Conservation (phyloP, 805 yeast genomes). For the Cyberlindnera lachancei region DNA sequence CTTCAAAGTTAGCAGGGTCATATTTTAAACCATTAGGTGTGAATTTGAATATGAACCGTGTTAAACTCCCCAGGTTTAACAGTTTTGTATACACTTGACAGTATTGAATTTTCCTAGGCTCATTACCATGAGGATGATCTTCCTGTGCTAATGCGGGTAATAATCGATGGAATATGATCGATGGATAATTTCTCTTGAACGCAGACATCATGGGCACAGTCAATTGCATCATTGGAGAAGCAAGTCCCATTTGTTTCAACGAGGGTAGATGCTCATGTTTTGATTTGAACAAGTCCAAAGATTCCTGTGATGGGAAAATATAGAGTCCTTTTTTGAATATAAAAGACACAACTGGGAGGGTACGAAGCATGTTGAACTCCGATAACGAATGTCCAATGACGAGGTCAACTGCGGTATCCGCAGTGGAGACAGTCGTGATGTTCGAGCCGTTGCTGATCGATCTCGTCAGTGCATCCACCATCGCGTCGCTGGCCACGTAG, state of each 20-base stretch:
- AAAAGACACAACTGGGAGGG: constrained; percentile 26
- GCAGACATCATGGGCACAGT: constrained; percentile 24
- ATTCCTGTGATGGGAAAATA: constrained; percentile 30
- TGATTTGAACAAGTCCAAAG: constrained; percentile 21
- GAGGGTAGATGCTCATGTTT: constrained; percentile 21
- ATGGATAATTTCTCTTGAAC: constrained; percentile 23
- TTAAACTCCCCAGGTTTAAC: constrained; percentile 16
- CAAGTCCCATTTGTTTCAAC: constrained; percentile 20
- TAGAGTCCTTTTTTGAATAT: constrained; percentile 29
- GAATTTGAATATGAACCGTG: constrained; percentile 26
- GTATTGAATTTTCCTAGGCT: constrained; percentile 12
- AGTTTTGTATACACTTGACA: constrained; percentile 25
- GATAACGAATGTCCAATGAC: constrained; percentile 16
- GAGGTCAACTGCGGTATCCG: constrained; percentile 18
- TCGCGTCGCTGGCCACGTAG: constrained; percentile 1
- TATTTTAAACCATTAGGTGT: constrained; percentile 14
- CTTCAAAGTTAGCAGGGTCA: constrained; percentile 16
- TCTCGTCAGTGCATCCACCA: background rate
- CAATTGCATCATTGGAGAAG: constrained; percentile 30
- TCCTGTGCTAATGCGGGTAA: too few relatives aligned
- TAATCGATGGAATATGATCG: constrained; percentile 25
- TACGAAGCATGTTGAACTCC: constrained; percentile 22
- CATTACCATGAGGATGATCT: constrained; percentile 7
- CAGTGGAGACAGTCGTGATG: constrained; percentile 7
- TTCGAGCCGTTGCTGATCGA: constrained; percentile 1